phyloP scores from a whole-genome alignment of 2,329 filamentous ascomycete species.

The Pseudogymnoascus sp. region DNA sequence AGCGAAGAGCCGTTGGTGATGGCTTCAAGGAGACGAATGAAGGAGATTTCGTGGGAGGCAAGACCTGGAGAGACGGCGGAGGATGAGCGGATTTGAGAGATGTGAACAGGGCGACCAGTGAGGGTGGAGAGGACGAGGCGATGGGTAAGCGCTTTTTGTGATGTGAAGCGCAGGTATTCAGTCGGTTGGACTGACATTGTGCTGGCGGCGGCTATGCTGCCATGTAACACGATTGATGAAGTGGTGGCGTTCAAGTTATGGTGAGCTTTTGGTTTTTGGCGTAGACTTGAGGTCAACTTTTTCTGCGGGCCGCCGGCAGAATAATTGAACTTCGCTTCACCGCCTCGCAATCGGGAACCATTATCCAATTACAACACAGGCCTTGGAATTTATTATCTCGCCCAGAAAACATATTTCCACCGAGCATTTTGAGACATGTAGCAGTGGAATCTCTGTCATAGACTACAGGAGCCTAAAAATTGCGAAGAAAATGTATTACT shows the following conservation, averaged over 20 bases:
- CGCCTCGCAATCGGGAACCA: constrained; percentile 7
- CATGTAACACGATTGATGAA: constrained; percentile 2
- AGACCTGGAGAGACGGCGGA: constrained; percentile 85
- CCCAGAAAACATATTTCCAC: not conserved
- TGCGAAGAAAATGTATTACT: too few species aligned
- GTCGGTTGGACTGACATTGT: constrained; percentile 27
- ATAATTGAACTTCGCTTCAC: constrained; percentile 2
- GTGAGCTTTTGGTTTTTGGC: not conserved
- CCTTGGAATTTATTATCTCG: not conserved
- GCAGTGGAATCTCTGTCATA: not conserved
- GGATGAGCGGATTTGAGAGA: constrained; percentile 85
- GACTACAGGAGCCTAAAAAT: too few species aligned
- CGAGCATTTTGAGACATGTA: not conserved
- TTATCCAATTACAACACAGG: constrained; percentile 5
- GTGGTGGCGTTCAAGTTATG: not conserved
- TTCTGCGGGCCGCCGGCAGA: constrained; percentile 8
- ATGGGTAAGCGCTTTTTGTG: constrained; percentile 73
- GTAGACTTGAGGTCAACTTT: constrained; percentile 4
- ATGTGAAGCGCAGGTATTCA: constrained; percentile 65
- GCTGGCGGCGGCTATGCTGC: not conserved
- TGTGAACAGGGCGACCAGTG: constrained; percentile 80
- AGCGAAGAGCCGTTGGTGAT: constrained; percentile 93
- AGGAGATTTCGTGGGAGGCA: constrained; percentile 86
- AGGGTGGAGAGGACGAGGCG: constrained; percentile 86
- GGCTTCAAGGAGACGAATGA: constrained; percentile 86